These are phyloP conservation scores for Amanita muscaria DNA, from an alignment of 768 basidiomycete genomes.

Conservation along the genomic window DNA sequence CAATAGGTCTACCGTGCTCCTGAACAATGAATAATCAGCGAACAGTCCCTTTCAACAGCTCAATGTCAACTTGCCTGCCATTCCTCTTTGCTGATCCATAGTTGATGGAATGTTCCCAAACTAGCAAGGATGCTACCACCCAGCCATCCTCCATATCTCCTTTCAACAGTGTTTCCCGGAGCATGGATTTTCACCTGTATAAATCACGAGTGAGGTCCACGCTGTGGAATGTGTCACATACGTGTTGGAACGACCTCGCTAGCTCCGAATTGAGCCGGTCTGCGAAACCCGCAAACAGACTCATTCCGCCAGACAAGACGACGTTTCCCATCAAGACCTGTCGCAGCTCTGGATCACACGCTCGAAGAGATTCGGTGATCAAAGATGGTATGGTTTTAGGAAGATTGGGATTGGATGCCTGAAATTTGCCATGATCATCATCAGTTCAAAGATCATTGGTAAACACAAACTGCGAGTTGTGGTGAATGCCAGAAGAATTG, in stretches of 20 bases:
- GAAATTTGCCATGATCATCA: not conserved
- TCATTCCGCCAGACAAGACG: conserved; percentile 93
- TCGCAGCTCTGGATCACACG: conserved; percentile 88
- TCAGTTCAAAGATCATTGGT: not conserved
- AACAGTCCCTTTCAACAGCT: not conserved
- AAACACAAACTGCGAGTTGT: conserved; percentile 39
- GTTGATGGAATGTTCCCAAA: conserved; percentile 94
- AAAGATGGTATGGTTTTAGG: conserved; percentile 73
- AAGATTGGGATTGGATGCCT: conserved; percentile 52
- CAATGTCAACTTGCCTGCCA: conserved; percentile 63
- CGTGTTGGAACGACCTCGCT: conserved; percentile 65
- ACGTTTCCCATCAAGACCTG: conserved; percentile 88
- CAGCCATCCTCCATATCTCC: conserved; percentile 89
- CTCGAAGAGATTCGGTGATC: conserved; percentile 67
- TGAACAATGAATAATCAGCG: conserved; percentile 20
- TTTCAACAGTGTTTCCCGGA: conserved; percentile 83
- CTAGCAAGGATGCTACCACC: conserved; percentile 94
- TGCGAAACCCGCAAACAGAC: conserved; percentile 74
- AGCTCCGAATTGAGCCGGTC: conserved; percentile 81
- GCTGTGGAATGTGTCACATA: conserved; percentile 29
- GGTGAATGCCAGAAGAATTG: conserved; percentile 75
- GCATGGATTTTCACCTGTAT: conserved; percentile 84
- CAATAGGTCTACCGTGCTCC: conserved; percentile 80
- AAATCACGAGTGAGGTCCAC: not conserved
- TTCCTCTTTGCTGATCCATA: conserved; percentile 92